Base-by-base conservation (phyloP, 495 filamentous ascomycete species). In the Annulohypoxylon maeteangense region DNA sequence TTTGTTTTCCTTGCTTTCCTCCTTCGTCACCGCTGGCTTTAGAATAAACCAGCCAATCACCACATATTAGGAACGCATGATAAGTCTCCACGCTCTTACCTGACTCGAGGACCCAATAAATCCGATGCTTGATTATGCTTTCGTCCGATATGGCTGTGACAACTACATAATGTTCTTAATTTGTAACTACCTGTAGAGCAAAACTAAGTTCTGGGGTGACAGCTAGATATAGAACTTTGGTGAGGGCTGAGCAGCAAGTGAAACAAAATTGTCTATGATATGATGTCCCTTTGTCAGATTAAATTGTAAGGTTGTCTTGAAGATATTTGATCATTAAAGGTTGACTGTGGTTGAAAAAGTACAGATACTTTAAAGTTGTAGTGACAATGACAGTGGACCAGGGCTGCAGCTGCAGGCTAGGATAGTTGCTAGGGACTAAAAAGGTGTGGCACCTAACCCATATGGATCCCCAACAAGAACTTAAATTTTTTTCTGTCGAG, bases 401-500 rank as follows among this genome's bases (percentile, higher is more conserved):
- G 36, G 44, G 54, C 27, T 22, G 27, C 10, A 68, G 65, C 48
- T 66, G 69, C 72, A 54, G 14, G 50, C n/a, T 51, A 67, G 54
- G 51, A 65, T 59, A 71, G 11, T 25, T 50, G 45, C 16, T 55
- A 55, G 51, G 32, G 75, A 68, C 74, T 68, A 67, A 59, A 63
- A 58, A 67, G 68, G 69, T 60, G 74, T 75, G 68, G 62, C 68
- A 70, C 68, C 68, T 67, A 74, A 62, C 58, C 68, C 59, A 63
- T 38, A 65, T 65, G 65, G 67, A 77, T 75, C 72, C 75, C 75
- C 75, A 77, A 77, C 75, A 77, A 77, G 72, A 77, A 70, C 47
- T 70, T 75, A 73, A 67, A 67, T 71, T 61, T 70, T 65, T 76
- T 66, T 76, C 63, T 76, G 71, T 51, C 74, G 74, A 71, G 74